Conservation (phyloP, 208 protist genomes). For the Leishmania arabica region DNA sequence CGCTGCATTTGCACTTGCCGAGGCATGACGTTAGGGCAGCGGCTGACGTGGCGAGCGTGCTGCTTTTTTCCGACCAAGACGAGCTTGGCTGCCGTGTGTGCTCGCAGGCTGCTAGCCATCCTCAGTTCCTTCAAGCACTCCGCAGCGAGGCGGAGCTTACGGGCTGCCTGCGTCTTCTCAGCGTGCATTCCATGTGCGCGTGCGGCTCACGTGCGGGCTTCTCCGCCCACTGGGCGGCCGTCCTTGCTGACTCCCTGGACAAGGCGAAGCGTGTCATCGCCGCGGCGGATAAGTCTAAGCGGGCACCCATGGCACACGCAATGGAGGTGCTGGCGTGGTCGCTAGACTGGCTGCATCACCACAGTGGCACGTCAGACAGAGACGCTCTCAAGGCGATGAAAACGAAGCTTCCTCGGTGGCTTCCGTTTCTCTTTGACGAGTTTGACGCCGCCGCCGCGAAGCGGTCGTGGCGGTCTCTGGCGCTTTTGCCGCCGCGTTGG, state of each 20-base stretch:
- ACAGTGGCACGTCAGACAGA: neutral
- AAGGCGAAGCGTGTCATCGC: conserved; percentile 14
- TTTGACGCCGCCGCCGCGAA: neutral
- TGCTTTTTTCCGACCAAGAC: conserved; percentile 13
- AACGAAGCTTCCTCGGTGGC: conserved; percentile 19
- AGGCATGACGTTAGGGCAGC: conserved; percentile 6
- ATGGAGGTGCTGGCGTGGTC: conserved; percentile 27
- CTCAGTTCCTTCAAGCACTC: neutral
- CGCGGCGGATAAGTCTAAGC: conserved; percentile 18
- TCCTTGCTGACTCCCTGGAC: conserved; percentile 4
- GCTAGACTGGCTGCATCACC: conserved; percentile 22
- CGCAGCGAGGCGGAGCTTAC: neutral
- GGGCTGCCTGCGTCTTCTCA: conserved; percentile 18
- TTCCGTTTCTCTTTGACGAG: conserved; percentile 20
- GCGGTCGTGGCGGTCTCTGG: neutral
- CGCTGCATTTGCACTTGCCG: conserved; percentile 13
- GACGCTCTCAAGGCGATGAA: neutral
- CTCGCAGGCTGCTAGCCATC: neutral
- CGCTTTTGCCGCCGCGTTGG: conserved; percentile 21
- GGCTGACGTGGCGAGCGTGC: conserved; percentile 3
- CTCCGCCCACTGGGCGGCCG: neutral
- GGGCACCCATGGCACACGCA: conserved; percentile 13
- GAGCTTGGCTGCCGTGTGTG: conserved; percentile 3
- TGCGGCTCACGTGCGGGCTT: neutral
- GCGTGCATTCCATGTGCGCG: conserved; percentile 13